These are phyloP conservation scores for Lagenidium sp. DNA, from an alignment of 352 stramenopile genomes.

Conservation along the genomic window DNA sequence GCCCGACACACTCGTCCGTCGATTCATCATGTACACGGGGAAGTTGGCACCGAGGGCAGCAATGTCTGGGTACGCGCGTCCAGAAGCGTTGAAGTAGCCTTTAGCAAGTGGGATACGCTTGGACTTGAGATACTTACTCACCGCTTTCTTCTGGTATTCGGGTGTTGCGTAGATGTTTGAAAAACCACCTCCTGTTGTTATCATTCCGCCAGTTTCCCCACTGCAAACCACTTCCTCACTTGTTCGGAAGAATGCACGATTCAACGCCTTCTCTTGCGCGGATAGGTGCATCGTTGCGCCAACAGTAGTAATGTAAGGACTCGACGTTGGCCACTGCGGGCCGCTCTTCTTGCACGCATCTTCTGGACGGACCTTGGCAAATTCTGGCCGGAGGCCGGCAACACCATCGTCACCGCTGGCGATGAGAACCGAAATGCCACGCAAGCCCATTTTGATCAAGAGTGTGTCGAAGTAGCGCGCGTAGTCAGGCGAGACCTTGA, in stretches of 20 bases:
- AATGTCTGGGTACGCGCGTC: conserved; percentile 87
- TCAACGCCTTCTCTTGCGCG: conserved; percentile 8
- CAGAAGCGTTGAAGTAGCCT: conserved; percentile 75
- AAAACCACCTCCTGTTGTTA: conserved; percentile 86
- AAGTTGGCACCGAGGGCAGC: conserved; percentile 65
- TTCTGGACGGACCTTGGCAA: conserved; percentile 35
- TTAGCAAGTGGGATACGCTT: conserved; percentile 28
- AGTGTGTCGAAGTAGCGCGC: conserved; percentile 76
- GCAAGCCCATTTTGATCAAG: conserved; percentile 85
- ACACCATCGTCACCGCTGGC: conserved; percentile 85
- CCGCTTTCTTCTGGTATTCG: conserved; percentile 59
- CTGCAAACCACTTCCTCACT: conserved; percentile 78
- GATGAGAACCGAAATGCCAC: conserved; percentile 82
- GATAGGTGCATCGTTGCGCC: conserved; percentile 77
- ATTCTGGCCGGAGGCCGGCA: conserved; percentile 56
- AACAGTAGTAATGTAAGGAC: conserved; percentile 88
- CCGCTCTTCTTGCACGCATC: conserved; percentile 56
- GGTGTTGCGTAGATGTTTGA: conserved; percentile 72
- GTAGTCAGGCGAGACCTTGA: conserved; percentile 59
- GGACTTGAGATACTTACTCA: conserved; percentile 55
- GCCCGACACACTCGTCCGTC: conserved; percentile 43
- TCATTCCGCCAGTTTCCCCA: conserved; percentile 49
- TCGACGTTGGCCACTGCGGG: conserved; percentile 70
- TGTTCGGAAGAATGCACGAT: conserved; percentile 50
- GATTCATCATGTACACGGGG: conserved; percentile 47